Conservation (phyloP, 2,329 filamentous ascomycete genomes). For the Penicillium sp. region DNA sequence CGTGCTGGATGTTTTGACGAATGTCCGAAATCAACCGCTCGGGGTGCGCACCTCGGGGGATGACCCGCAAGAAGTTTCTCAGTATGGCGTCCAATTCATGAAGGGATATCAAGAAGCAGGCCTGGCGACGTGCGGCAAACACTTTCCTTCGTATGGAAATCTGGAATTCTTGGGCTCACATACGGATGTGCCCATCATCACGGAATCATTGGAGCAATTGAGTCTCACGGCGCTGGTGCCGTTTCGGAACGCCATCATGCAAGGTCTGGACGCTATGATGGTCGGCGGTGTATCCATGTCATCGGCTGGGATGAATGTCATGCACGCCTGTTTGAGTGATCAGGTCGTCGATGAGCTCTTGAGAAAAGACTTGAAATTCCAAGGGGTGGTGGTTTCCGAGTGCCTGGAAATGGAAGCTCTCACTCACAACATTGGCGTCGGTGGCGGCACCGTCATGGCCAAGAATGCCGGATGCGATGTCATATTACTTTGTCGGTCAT, state of each 20-base stretch:
- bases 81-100: conserved; percentile 84
- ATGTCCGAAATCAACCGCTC: conserved; percentile 82
- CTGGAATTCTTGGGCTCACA: conserved; percentile 88
- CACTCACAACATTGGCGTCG: conserved; percentile 93
- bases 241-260: conserved; percentile 81
- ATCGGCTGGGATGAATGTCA: conserved; percentile 85
- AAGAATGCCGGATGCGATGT: conserved; percentile 94
- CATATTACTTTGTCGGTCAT: conserved; percentile 80
- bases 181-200: conserved; percentile 89
- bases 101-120: conserved; percentile 90
- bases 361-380: conserved; percentile 80
- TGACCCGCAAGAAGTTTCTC: conserved; percentile 89
- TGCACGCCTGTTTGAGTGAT: conserved; percentile 88
- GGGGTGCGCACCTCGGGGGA: conserved; percentile 87
- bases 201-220: conserved; percentile 85
- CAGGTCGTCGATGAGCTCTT: conserved; percentile 88
- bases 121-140: conserved; percentile 83
- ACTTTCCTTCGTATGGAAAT: conserved; percentile 94
- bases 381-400: conserved; percentile 89
- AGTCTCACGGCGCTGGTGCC: conserved; percentile 87
- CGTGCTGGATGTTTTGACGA: conserved; percentile 87
- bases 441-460: conserved; percentile 94
- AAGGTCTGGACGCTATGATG: conserved; percentile 90
- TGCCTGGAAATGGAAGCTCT: conserved; percentile 96
- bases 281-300: conserved; percentile 91